Evolutionary conservation across 2,329 filamentous ascomycete genomes (phyloP).

Genomic region (Cercospora janseana): DNA sequence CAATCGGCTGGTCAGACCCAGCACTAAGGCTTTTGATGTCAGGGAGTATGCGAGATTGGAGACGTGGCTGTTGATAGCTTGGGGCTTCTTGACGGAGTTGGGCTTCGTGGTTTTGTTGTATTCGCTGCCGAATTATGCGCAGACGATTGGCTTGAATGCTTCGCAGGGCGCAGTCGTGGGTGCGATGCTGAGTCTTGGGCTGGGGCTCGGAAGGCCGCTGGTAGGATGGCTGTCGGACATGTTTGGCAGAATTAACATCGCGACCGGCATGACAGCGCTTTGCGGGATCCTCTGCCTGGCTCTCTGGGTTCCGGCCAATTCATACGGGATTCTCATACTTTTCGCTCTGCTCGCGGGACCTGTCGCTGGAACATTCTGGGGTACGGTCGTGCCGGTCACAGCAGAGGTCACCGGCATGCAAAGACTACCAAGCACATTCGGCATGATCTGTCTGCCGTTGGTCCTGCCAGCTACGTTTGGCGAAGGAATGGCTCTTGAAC

Average conservation of each 20-base stretch:
- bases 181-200: slow-evolving; percentile 30
- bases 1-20: slow-evolving; percentile 24
- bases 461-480: slow-evolving; percentile 31
- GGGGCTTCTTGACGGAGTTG: slow-evolving; percentile 30
- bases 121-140: slow-evolving; percentile 30
- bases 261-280: slow-evolving; percentile 26
- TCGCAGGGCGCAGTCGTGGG: slow-evolving; percentile 29
- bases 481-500: slow-evolving; percentile 30
- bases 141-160: slow-evolving; percentile 25
- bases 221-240: slow-evolving; percentile 28
- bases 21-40: slow-evolving; percentile 22
- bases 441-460: slow-evolving; percentile 30
- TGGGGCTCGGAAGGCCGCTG: slow-evolving; percentile 29
- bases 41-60: slow-evolving; percentile 23
- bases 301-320: slow-evolving; percentile 29
- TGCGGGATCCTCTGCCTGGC: slow-evolving; percentile 29
- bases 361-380: slow-evolving; percentile 31
- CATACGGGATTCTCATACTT: slow-evolving; percentile 26
- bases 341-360: slow-evolving; percentile 28
- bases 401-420: slow-evolving; percentile 33
- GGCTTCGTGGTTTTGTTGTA: slow-evolving; percentile 30
- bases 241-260: slow-evolving; percentile 31
- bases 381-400: slow-evolving; percentile 29
- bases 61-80: slow-evolving; percentile 26
- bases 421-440: slow-evolving; percentile 28